Conservation (phyloP, 2,329 filamentous ascomycete species). For the Alternaria sp. region DNA sequence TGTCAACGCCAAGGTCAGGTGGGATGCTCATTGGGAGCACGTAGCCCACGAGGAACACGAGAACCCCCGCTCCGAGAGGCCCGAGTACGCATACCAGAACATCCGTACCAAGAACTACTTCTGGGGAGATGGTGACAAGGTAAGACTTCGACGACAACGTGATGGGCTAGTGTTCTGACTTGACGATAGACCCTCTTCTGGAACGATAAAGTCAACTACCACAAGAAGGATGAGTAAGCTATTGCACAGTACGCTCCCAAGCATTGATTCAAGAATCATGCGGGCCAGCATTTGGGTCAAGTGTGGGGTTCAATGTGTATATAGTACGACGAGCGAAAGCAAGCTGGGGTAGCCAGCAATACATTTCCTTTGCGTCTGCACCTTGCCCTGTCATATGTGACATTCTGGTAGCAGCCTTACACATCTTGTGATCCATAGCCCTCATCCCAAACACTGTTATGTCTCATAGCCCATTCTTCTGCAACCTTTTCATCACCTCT, state of each 20-base stretch:
- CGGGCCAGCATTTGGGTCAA: slow-evolving; percentile 6
- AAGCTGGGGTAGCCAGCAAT: slow-evolving; percentile 37
- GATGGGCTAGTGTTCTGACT: slow-evolving; percentile 4
- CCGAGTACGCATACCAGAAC: slow-evolving; percentile 97
- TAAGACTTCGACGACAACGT: slow-evolving; percentile 47
- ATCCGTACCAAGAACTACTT: slow-evolving; percentile 94
- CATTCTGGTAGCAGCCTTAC: not conserved
- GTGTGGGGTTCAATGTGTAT: slow-evolving; percentile 22
- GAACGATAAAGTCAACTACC: slow-evolving; percentile 95
- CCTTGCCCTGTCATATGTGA: not conserved
- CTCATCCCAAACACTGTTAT: slow-evolving; percentile 45
- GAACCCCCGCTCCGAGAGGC: slow-evolving; percentile 81
- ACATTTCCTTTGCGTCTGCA: slow-evolving; percentile 40
- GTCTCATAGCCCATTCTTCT: slow-evolving; percentile 47
- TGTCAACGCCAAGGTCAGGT: slow-evolving; percentile 88
- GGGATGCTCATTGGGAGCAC: slow-evolving; percentile 98
- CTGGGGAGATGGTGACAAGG: slow-evolving; percentile 97
- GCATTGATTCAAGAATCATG: slow-evolving; percentile 2
- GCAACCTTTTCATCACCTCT: slow-evolving; percentile 54
- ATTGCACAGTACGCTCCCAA: slow-evolving; percentile 8
- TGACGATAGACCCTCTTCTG: slow-evolving; percentile 66
- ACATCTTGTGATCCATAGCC: slow-evolving; percentile 10
- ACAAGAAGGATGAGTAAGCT: slow-evolving; percentile 78
- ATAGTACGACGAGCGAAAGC: slow-evolving; percentile 30
- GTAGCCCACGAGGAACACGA: slow-evolving; percentile 69